Conservation (phyloP, 2,329 filamentous ascomycete species). For the Diaporthe citrichinensis region DNA sequence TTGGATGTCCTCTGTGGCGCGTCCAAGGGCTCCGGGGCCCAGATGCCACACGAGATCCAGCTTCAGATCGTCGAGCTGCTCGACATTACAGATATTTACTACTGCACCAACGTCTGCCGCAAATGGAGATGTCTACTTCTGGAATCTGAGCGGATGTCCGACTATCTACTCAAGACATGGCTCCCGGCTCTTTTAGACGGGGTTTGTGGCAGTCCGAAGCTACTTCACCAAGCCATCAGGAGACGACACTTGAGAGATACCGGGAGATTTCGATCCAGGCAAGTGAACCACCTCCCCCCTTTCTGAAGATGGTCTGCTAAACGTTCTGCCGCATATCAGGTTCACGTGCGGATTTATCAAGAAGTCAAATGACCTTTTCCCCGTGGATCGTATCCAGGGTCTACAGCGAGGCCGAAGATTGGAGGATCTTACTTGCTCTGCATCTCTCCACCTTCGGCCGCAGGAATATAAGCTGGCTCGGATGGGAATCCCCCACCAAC, state of each 20-base stretch:
- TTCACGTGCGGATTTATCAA: background rate
- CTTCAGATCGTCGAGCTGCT: conserved; percentile 22
- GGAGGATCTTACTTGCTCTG: background rate
- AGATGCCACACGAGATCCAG: conserved; percentile 26
- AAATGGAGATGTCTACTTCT: conserved; percentile 18
- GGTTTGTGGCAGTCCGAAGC: too few relatives aligned
- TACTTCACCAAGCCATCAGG: background rate
- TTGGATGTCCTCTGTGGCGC: conserved; percentile 18
- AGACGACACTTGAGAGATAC: conserved; percentile 13
- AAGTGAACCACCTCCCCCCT: background rate
- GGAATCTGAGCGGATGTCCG: background rate
- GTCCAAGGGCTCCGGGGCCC: background rate
- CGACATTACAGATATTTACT: conserved; percentile 21
- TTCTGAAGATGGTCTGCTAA: background rate
- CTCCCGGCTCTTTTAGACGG: background rate
- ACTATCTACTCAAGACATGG: background rate
- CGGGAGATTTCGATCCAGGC: conserved; percentile 22
- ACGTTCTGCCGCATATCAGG: background rate
- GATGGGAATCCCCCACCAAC: too few relatives aligned
- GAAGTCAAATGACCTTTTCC: background rate
- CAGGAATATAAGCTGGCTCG: too few relatives aligned
- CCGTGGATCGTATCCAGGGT: conserved; percentile 12
- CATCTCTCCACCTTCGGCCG: background rate
- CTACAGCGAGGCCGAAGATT: conserved; percentile 17
- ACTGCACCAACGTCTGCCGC: conserved; percentile 28